Evolutionary conservation across 1,139 yeast genomes (phyloP).

Genomic region (Pichia norvegensis): DNA sequence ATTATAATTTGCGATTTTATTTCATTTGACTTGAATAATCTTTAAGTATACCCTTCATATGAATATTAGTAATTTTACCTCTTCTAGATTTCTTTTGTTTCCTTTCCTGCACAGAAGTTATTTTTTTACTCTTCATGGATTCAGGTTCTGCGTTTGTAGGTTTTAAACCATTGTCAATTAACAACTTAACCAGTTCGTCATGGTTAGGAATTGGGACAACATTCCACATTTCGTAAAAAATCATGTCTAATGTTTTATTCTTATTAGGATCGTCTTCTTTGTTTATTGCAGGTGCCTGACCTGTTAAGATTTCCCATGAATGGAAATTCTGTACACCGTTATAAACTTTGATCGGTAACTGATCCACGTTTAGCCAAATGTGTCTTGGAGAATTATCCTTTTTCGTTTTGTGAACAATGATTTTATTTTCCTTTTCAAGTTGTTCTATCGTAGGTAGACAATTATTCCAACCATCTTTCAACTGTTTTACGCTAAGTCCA

Average conservation of each 20-base stretch:
- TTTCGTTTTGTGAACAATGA: conserved; percentile 78
- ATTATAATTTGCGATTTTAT: not conserved
- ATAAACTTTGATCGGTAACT: conserved; percentile 37
- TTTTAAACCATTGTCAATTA: conserved; percentile 78
- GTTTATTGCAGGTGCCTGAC: conserved; percentile 3
- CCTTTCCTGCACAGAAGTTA: conserved; percentile 46
- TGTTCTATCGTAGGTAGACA: conserved; percentile 71
- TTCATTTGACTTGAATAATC: conserved; percentile 49
- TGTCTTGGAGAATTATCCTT: conserved; percentile 87
- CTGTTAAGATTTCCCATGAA: conserved; percentile 5
- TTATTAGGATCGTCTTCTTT: conserved; percentile 3
- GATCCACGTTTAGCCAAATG: conserved; percentile 85
- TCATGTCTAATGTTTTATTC: conserved; percentile 10
- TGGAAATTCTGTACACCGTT: conserved; percentile 33
- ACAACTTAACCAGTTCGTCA: conserved; percentile 68
- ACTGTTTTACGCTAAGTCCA: conserved; percentile 81
- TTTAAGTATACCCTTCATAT: conserved; percentile 89
- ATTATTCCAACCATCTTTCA: conserved; percentile 97
- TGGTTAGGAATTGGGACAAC: conserved; percentile 71
- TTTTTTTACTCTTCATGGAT: conserved; percentile 53
- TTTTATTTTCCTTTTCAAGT: conserved; percentile 66
- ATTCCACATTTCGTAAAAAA: conserved; percentile 72
- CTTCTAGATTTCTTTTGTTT: conserved; percentile 89
- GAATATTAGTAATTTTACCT: conserved; percentile 92
- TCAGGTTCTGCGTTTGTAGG: conserved; percentile 98